Base-by-base conservation (phyloP, 495 filamentous ascomycete genomes). In the Tuber magnatum region DNA sequence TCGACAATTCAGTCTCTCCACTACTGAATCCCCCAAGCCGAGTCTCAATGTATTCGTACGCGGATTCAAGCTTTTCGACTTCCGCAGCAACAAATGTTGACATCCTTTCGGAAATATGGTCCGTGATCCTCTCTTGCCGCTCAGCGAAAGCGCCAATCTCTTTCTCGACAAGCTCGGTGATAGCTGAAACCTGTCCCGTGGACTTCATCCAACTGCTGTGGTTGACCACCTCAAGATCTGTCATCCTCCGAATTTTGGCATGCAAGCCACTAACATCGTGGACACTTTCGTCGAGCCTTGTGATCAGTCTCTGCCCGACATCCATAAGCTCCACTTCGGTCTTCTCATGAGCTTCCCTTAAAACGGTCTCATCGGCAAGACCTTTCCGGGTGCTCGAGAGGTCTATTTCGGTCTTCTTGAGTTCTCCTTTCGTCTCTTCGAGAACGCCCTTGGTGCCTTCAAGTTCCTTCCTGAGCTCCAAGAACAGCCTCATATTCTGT, bases 381-480 rank as follows among this genome's bases (percentile, higher is more conserved):
- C 86, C 89, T 74, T 92, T 90, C 73, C 87, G 89, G 3, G 94
- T 97, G 61, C 90, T 88, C 39, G 88, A 87, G 8, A 98, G 87
- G 39, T 93, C 90, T 32, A 90, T 87, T 77, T 97, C 94, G 0
- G 96, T 97, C 82, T 97, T 91, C 69, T 92, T 91, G 41, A 99
- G 87, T 12, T 94, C 86, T 69, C 89, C 89, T 74, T 91, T 91
- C 0, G 95, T 96, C 61, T 92, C 89, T 71, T 93, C 90, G 14
- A 99, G 86, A 42, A 88, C 86, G 35, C 86, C 81, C 70, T 87
- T 91, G 0, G 91, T 94, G 32, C 86, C 85, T 73, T 98, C 94
- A 74, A 94, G 90, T 69, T 97, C 93, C 72, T 93, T 92, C 83
- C 93, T 96, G 76, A 97, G 84, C 4, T 86, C 88, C 81, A 92